A percentile compares a stretch with the other conserved stretches of the same genome.
Conservation (phyloP, 805 yeast genomes). For the Kuraishia hungarica region DNA sequence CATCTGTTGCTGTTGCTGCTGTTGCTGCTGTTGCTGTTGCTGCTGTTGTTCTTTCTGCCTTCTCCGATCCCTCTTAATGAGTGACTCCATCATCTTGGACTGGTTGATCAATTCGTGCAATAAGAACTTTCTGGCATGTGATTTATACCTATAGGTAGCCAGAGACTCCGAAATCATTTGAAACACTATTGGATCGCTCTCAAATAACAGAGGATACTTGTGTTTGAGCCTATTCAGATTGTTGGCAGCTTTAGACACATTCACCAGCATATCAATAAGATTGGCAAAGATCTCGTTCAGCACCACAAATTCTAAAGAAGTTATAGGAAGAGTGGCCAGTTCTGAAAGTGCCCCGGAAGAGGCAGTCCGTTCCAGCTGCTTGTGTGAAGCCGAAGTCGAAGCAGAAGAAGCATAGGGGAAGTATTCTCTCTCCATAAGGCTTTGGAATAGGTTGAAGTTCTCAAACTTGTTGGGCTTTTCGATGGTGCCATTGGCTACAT, state of each 20-base stretch:
- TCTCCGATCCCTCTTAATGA: slow-evolving; percentile 37
- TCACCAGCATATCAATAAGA: slow-evolving; percentile 18
- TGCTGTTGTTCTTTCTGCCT: slow-evolving; percentile 7
- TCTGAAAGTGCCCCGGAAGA: slow-evolving; percentile 9
- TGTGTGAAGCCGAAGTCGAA: not conserved
- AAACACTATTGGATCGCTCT: slow-evolving; percentile 43
- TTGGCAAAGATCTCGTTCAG: slow-evolving; percentile 18
- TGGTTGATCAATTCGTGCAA: slow-evolving; percentile 57
- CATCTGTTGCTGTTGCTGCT: not conserved
- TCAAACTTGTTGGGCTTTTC: slow-evolving; percentile 2
- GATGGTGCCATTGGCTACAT: slow-evolving; percentile 5
- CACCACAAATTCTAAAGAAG: slow-evolving; percentile 11
- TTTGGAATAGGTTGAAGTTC: slow-evolving; percentile 9
- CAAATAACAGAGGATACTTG: slow-evolving; percentile 42
- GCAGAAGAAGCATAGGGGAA: slow-evolving; percentile 11
- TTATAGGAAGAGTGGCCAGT: slow-evolving; percentile 5
- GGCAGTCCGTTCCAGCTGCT: not conserved
- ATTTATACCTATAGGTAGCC: slow-evolving; percentile 53
- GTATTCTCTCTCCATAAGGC: slow-evolving; percentile 18
- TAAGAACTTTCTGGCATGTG: slow-evolving; percentile 48
- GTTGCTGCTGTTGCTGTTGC: not conserved
- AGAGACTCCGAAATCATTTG: slow-evolving; percentile 38
- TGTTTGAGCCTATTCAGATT: slow-evolving; percentile 43
- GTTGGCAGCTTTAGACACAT: slow-evolving; percentile 17
- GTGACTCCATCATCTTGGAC: slow-evolving; percentile 39